Evolutionary conservation across 805 yeast genomes (phyloP).

Genomic region (Tetrapisispora phaffii): DNA sequence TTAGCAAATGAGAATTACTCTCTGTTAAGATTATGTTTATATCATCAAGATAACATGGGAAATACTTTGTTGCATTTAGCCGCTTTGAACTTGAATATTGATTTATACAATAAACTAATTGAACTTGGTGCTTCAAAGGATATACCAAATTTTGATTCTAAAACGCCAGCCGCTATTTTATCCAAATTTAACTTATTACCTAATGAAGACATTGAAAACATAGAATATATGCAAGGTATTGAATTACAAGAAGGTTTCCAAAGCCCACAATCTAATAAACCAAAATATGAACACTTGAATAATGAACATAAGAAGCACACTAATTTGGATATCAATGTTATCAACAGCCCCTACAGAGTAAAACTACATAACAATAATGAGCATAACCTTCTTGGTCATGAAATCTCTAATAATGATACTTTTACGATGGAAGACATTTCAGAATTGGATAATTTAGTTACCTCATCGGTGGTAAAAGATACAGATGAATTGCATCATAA

Average conservation of each 20-base stretch:
- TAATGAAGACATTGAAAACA: neutral
- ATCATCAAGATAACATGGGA: constrained; percentile 74
- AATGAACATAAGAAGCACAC: neutral
- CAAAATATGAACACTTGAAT: neutral
- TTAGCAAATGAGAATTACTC: constrained; percentile 33
- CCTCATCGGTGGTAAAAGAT: constrained; percentile 21
- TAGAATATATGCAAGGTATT: neutral
- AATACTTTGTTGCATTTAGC: constrained; percentile 82
- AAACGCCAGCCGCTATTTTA: constrained; percentile 25
- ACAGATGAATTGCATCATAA: constrained; percentile 8
- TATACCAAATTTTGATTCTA: constrained; percentile 21
- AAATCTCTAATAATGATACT: constrained; percentile 1
- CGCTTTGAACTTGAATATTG: constrained; percentile 29
- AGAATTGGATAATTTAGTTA: constrained; percentile 17
- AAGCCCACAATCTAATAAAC: constrained; percentile 1
- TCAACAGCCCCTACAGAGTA: neutral
- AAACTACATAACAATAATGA: neutral
- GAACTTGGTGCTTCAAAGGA: constrained; percentile 27
- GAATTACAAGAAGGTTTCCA: neutral
- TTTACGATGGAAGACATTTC: constrained; percentile 19
- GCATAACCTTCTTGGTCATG: neutral
- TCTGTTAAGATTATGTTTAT: constrained; percentile 47
- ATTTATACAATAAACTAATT: constrained; percentile 24
- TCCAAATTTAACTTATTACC: constrained; percentile 16
- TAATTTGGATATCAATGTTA: neutral